Evolutionary conservation across 1,139 yeast species (phyloP).

Genomic region (Taiozyma sp.): DNA sequence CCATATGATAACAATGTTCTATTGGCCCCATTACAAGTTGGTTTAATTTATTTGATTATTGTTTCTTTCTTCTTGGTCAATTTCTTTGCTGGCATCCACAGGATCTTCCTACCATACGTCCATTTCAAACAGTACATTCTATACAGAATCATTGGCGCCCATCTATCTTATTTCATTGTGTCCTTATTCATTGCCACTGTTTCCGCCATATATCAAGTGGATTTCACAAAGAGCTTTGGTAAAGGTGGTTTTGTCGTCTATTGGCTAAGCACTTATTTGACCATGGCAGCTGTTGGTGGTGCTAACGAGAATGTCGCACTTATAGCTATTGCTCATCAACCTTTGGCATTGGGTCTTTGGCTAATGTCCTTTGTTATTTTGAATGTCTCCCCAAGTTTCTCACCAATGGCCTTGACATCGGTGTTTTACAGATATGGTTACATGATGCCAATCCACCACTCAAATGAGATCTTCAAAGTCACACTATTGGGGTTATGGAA

Average conservation of each 20-base stretch:
- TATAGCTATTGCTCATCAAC: slow-evolving; percentile 39
- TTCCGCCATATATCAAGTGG: slow-evolving; percentile 56
- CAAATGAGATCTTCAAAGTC: slow-evolving; percentile 51
- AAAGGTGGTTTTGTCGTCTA: slow-evolving; percentile 57
- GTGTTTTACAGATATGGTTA: slow-evolving; percentile 59
- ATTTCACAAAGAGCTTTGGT: slow-evolving; percentile 51
- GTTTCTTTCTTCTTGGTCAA: slow-evolving; percentile 59
- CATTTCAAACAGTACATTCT: slow-evolving; percentile 41
- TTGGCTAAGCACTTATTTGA: slow-evolving; percentile 59
- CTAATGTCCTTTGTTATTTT: slow-evolving; percentile 54
- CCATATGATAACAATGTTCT: slow-evolving; percentile 49
- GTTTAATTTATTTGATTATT: slow-evolving; percentile 70
- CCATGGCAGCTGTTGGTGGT: slow-evolving; percentile 60
- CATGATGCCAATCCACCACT: slow-evolving; percentile 60
- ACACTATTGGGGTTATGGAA: slow-evolving; percentile 53
- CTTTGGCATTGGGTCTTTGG: slow-evolving; percentile 59
- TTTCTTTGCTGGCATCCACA: slow-evolving; percentile 52
- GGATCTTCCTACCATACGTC: slow-evolving; percentile 39
- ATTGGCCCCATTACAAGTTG: slow-evolving; percentile 67
- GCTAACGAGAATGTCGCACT: slow-evolving; percentile 56
- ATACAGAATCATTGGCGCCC: slow-evolving; percentile 45
- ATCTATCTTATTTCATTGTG: slow-evolving; percentile 44
- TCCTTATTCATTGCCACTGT: slow-evolving; percentile 53
- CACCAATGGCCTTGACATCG: slow-evolving; percentile 50
- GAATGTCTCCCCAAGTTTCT: slow-evolving; percentile 58